phyloP scores from a whole-genome alignment of 2,329 filamentous ascomycete genomes.

The Pestalotiopsis fici region DNA sequence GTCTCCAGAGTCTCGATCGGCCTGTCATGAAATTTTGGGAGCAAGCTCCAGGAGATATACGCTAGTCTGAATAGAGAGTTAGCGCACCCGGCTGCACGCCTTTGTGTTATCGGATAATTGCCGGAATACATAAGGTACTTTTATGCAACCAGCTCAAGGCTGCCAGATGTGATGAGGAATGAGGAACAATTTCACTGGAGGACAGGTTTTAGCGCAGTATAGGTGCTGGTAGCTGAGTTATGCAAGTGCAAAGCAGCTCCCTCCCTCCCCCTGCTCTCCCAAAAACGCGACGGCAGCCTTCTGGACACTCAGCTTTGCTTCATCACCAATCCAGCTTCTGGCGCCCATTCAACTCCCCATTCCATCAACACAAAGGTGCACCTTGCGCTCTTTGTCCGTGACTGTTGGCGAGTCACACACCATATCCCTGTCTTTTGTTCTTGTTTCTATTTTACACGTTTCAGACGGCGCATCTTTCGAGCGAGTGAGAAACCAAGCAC shows the following conservation, averaged over 20 bases:
- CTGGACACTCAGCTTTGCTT: neutral
- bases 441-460: neutral
- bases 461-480: neutral
- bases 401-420: neutral
- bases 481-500: neutral
- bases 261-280: neutral
- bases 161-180: neutral
- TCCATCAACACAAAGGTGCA: neutral
- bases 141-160: neutral
- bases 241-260: neutral
- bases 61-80: neutral
- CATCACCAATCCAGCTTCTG: neutral
- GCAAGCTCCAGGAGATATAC: neutral
- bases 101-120: neutral
- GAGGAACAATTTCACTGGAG: neutral
- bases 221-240: neutral
- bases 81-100: neutral
- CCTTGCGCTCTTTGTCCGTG: neutral
- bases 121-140: neutral
- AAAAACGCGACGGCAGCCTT: constrained; percentile 6
- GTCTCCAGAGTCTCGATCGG: neutral
- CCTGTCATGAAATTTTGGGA: constrained; percentile 18
- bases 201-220: too few species aligned
- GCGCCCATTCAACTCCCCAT: neutral
- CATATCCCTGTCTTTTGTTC: neutral